A percentile compares a stretch with the other conserved stretches of the same genome.
phyloP scores from a whole-genome alignment of 192 early-diverging fungal genomes.

The Phlyctochytrium bullatum region DNA sequence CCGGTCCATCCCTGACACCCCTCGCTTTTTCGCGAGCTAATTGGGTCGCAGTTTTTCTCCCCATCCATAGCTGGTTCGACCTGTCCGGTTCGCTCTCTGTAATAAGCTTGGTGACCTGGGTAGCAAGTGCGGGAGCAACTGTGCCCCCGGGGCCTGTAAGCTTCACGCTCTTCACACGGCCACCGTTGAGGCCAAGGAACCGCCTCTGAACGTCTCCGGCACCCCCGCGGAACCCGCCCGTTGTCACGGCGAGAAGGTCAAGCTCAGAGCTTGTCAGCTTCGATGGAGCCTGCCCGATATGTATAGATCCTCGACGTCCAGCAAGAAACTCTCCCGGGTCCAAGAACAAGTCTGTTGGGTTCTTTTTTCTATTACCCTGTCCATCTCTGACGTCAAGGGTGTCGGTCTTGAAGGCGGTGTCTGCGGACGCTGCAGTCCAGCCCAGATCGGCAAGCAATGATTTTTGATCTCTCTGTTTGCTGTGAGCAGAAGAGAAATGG shows the following conservation, averaged over 20 bases:
- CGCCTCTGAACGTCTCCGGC: not conserved
- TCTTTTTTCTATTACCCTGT: too few species aligned
- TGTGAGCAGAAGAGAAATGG: too few species aligned
- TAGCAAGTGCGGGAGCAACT: not conserved
- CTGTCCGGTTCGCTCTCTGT: not conserved
- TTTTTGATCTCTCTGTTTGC: too few species aligned
- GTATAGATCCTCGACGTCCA: not conserved
- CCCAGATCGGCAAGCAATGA: too few species aligned
- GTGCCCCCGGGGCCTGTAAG: not conserved
- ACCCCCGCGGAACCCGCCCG: not conserved
- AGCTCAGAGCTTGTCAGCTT: constrained; percentile 6
- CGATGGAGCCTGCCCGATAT: constrained; percentile 4
- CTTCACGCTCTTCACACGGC: not conserved
- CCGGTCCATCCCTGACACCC: not conserved
- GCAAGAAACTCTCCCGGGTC: not conserved
- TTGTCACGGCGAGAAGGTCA: not conserved
- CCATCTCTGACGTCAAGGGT: too few species aligned
- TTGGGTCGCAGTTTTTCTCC: constrained; percentile 2
- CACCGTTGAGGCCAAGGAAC: not conserved
- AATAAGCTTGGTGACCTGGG: not conserved
- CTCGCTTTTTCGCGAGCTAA: constrained; percentile 1
- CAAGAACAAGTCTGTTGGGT: too few species aligned
- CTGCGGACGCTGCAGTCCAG: too few species aligned
- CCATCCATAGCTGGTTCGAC: not conserved
- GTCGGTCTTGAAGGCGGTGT: too few species aligned